Percentiles rank a stretch among this genome's conserved stretches.
Evolutionary conservation across 2,329 filamentous ascomycete genomes (phyloP).

Genomic region (Purpureocillium takamizusanense): DNA sequence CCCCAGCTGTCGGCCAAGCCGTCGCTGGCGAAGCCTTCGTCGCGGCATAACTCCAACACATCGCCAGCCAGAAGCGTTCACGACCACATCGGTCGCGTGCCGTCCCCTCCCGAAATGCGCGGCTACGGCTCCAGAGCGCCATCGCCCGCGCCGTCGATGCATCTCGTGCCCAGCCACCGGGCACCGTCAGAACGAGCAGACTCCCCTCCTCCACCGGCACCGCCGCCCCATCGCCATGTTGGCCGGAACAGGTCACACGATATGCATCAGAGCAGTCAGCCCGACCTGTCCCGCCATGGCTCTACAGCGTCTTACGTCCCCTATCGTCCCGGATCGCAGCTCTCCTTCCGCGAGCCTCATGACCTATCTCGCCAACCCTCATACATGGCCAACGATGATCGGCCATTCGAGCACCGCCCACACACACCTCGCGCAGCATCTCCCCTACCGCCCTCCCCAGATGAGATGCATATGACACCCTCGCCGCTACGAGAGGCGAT

Average conservation of each 20-base stretch:
- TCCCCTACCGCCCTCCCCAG: conserved; percentile 60
- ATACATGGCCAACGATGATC: conserved; percentile 29
- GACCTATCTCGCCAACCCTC: conserved; percentile 28
- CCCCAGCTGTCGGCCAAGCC: conserved; percentile 8
- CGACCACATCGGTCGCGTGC: conserved; percentile 9
- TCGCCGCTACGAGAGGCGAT: conserved; percentile 90
- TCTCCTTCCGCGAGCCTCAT: conserved; percentile 19
- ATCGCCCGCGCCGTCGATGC: conserved; percentile 13
- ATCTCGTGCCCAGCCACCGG: conserved; percentile 13
- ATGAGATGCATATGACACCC: conserved; percentile 63
- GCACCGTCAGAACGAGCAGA: conserved; percentile 29
- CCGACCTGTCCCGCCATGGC: conserved; percentile 17
- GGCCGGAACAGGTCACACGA: conserved; percentile 14
- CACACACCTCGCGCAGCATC: conserved; percentile 51
- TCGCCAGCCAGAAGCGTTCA: conserved; percentile 16
- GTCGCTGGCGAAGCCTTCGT: conserved; percentile 12
- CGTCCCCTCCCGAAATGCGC: conserved; percentile 14
- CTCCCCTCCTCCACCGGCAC: conserved; percentile 70
- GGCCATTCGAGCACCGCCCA: conserved; percentile 18
- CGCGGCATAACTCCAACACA: conserved; percentile 14
- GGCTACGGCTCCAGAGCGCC: conserved; percentile 22
- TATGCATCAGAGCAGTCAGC: conserved; percentile 2
- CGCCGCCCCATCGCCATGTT: conserved; percentile 71
- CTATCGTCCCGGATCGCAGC: conserved; percentile 22
- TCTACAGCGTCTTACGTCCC: conserved; percentile 27